Evolutionary conservation across 2,329 filamentous ascomycete genomes (phyloP).

Genomic region (Apiospora sp.): DNA sequence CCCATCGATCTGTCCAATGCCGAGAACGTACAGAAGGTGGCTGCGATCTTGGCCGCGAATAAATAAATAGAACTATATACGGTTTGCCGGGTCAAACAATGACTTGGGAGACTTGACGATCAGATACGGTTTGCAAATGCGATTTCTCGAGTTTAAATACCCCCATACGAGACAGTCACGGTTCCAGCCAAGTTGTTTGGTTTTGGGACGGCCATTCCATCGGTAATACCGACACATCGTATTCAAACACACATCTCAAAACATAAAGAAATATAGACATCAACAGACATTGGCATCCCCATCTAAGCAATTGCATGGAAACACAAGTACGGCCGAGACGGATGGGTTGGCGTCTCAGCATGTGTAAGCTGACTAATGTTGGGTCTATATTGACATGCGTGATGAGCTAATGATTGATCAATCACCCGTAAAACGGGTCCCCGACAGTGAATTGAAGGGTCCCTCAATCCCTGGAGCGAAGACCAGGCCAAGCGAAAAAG

Average conservation of each 20-base stretch:
- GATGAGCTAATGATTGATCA: slow-evolving; percentile 18
- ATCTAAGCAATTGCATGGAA: not conserved
- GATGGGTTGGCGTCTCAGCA: not conserved
- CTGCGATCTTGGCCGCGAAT: not conserved
- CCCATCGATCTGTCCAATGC: slow-evolving; percentile 49
- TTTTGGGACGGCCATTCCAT: not conserved
- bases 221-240: not conserved
- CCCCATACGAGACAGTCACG: not conserved
- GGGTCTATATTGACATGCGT: slow-evolving; percentile 9
- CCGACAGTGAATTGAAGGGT: not conserved
- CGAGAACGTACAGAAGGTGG: slow-evolving; percentile 37
- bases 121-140: not conserved
- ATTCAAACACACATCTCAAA: not conserved
- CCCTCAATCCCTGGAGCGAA: not conserved
- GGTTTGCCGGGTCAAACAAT: slow-evolving; percentile 4
- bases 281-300: not conserved
- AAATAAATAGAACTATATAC: not conserved
- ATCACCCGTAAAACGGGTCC: not conserved
- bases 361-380: slow-evolving; percentile 19
- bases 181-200: not conserved
- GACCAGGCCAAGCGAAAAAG: not conserved
- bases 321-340: not conserved
- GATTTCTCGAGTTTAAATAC: not conserved
- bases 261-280: not conserved
- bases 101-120: not conserved